Conservation (phyloP, 768 basidiomycete species). For the Mrakia blollopis region DNA sequence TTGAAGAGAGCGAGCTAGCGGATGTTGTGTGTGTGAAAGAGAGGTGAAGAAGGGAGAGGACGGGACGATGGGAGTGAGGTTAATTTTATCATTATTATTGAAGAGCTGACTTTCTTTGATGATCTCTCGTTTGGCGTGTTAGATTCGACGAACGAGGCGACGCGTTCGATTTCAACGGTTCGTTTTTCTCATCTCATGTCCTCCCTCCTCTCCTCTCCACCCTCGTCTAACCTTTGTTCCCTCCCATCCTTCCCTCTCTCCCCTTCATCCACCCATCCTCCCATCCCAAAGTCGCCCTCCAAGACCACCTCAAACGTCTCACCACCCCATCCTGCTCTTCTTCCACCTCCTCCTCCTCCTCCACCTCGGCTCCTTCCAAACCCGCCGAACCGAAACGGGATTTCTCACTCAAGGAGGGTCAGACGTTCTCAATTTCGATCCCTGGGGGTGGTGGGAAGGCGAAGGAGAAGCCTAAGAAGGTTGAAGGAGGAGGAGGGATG, state of each 20-base stretch:
- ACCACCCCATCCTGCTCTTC: slow-evolving; percentile 49
- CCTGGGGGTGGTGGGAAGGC: slow-evolving; percentile 52
- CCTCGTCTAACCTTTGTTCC: slow-evolving; percentile 71
- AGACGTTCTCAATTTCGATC: slow-evolving; percentile 85
- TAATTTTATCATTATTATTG: too few relatives aligned
- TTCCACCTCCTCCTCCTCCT: slow-evolving; percentile 44
- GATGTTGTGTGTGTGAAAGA: slow-evolving; percentile 19
- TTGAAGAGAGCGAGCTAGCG: too few relatives aligned
- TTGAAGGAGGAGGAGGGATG: slow-evolving; percentile 3
- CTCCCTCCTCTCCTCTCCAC: slow-evolving; percentile 67
- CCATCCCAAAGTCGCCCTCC: slow-evolving; percentile 53
- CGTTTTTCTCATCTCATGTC: neutral
- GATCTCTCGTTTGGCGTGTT: neutral
- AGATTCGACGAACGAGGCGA: slow-evolving; percentile 32
- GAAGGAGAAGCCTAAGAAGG: slow-evolving; percentile 6
- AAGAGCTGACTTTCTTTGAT: slow-evolving; percentile 28
- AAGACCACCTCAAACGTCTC: slow-evolving; percentile 41
- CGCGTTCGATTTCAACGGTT: slow-evolving; percentile 33
- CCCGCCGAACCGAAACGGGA: slow-evolving; percentile 65
- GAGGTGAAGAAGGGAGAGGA: neutral
- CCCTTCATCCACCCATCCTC: neutral
- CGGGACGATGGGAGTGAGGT: neutral
- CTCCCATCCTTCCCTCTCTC: slow-evolving; percentile 21
- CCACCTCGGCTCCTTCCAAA: slow-evolving; percentile 46
- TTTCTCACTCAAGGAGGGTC: slow-evolving; percentile 87